Evolutionary conservation across 2,329 filamentous ascomycete species (phyloP).

Genomic region (Bipolaris oryzae): DNA sequence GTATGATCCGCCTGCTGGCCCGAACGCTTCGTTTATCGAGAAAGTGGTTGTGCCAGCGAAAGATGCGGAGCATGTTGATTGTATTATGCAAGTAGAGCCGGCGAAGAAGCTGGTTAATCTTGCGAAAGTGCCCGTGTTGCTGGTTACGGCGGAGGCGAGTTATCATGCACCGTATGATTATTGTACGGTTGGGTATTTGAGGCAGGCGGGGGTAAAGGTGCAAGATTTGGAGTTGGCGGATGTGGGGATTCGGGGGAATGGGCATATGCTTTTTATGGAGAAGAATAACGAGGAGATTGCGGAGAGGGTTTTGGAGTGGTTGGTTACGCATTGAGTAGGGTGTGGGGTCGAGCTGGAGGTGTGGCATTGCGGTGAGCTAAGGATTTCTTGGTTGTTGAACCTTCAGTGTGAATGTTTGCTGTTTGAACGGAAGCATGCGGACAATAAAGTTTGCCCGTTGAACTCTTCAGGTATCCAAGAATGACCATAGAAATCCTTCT

Average conservation of each 20-base stretch:
- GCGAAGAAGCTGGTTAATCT: conserved; percentile 58
- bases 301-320: background rate
- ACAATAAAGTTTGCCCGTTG: too few relatives aligned
- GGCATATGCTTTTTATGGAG: conserved; percentile 45
- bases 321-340: background rate
- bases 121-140: conserved; percentile 53
- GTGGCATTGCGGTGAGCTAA: too few relatives aligned
- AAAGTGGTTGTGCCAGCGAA: conserved; percentile 29
- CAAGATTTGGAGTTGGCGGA: conserved; percentile 50
- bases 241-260: conserved; percentile 68
- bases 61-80: conserved; percentile 39
- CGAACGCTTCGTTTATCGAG: conserved; percentile 27
- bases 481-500: too few relatives aligned
- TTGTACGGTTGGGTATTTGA: conserved; percentile 59
- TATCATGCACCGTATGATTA: conserved; percentile 63
- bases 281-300: conserved; percentile 35
- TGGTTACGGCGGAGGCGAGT: conserved; percentile 61
- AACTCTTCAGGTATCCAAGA: too few relatives aligned
- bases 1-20: conserved; percentile 43
- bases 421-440: too few relatives aligned
- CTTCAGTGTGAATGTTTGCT: too few relatives aligned
- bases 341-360: too few relatives aligned
- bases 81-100: conserved; percentile 49
- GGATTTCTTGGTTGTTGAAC: too few relatives aligned
- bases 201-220: conserved; percentile 48